Evolutionary conservation across 2,329 filamentous ascomycete species (phyloP).

Genomic region (Calonectria pseudoreteaudii): DNA sequence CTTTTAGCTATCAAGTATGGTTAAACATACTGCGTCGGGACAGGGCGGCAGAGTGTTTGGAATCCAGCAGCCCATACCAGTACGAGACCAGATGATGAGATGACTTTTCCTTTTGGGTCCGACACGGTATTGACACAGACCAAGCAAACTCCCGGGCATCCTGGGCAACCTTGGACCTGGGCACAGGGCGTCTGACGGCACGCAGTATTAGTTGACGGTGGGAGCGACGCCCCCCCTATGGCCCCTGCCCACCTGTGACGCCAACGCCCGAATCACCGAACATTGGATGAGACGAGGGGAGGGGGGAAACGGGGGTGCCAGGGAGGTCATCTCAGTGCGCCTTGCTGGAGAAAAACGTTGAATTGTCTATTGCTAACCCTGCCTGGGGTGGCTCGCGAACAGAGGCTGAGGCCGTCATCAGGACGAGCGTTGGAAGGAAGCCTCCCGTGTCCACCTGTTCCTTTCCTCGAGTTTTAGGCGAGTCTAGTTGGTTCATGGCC

Average conservation of each 20-base stretch:
- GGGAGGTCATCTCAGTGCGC: slow-evolving; percentile 21
- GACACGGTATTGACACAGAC: not conserved
- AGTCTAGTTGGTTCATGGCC: not conserved
- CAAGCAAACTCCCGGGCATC: slow-evolving; percentile 14
- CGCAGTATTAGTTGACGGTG: slow-evolving; percentile 30
- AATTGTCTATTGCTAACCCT: slow-evolving; percentile 14
- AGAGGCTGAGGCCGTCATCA: slow-evolving; percentile 8
- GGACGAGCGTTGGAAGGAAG: not conserved
- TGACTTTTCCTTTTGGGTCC: not conserved
- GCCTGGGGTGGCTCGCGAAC: not conserved
- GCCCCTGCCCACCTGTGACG: slow-evolving; percentile 41
- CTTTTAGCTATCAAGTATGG: not conserved
- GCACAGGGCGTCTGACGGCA: slow-evolving; percentile 26
- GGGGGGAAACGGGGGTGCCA: slow-evolving; percentile 26
- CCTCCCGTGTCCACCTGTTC: not conserved
- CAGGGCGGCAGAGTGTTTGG: not conserved
- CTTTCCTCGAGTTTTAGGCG: not conserved
- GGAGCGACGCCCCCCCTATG: slow-evolving; percentile 25
- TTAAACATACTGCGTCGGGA: not conserved
- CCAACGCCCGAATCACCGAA: slow-evolving; percentile 41
- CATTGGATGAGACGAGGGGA: slow-evolving; percentile 34
- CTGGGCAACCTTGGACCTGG: slow-evolving; percentile 5
- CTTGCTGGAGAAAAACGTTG: not conserved
- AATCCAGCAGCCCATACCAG: not conserved
- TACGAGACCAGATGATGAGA: slow-evolving; percentile 2